Percentiles rank a stretch among this genome's conserved stretches.
These are phyloP conservation scores for Isabelozyma rhagii DNA, from an alignment of 805 yeast genomes.

Conservation along the genomic window DNA sequence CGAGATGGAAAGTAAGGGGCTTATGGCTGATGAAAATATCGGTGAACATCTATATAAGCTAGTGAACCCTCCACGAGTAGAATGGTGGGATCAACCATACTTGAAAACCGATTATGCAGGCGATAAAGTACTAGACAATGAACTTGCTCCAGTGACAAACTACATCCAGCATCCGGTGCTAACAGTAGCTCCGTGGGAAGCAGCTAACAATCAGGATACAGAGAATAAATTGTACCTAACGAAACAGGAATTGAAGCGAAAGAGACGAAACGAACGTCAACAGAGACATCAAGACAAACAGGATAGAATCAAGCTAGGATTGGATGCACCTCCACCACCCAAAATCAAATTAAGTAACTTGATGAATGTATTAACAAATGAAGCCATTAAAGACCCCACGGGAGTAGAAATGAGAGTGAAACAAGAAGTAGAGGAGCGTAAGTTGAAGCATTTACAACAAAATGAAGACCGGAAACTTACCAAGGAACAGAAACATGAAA, in stretches of 20 bases:
- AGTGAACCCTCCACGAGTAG: constrained; percentile 57
- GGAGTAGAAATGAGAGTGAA: constrained; percentile 72
- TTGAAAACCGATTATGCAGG: constrained; percentile 38
- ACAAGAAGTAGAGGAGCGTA: constrained; percentile 64
- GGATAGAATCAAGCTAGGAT: constrained; percentile 73
- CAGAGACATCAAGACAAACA: constrained; percentile 65
- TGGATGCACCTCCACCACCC: constrained; percentile 85
- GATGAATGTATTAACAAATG: constrained; percentile 82
- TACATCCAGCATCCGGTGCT: constrained; percentile 84
- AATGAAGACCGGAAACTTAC: constrained; percentile 65
- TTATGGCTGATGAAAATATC: constrained; percentile 46
- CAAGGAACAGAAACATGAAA: constrained; percentile 54
- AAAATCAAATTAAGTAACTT: constrained; percentile 81
- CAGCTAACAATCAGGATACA: constrained; percentile 24
- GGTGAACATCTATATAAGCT: constrained; percentile 57
- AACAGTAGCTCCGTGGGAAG: constrained; percentile 55
- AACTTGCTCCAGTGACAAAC: constrained; percentile 52
- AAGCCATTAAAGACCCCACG: constrained; percentile 86
- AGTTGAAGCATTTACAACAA: constrained; percentile 50
- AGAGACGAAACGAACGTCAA: constrained; percentile 68
- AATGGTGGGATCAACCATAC: constrained; percentile 87
- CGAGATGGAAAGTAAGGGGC: constrained; percentile 36
- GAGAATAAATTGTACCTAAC: constrained; percentile 57
- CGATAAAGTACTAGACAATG: constrained; percentile 33
- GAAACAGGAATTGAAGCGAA: constrained; percentile 69